Base-by-base conservation (phyloP, 768 basidiomycete species). In the Russula sp. region DNA sequence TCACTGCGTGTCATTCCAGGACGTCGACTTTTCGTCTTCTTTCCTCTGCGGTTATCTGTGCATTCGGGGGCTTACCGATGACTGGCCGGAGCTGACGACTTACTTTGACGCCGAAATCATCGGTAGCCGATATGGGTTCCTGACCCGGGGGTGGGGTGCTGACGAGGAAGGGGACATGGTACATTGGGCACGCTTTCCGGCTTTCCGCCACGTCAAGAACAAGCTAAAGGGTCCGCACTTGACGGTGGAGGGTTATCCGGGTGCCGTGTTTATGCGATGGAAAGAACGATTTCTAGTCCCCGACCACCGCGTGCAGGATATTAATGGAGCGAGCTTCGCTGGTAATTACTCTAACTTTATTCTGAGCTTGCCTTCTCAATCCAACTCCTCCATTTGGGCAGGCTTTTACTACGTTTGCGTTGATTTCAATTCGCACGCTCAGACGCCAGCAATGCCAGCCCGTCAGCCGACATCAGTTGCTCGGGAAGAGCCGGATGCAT, bases 31-130 rank as follows among this genome's bases (percentile, higher is more conserved):
- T 69, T 75, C 85, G 3, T 84, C 87, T 14, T 94, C 94, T 0
- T 88, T 85, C 65, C 79, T 98, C 16, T 93, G 88, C 68, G 96
- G 96, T 22, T 96, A 95, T 73, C 86, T 98, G 45, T 86, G 89
- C 63, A 98, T 98, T 72, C 87, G 88, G 18, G 92, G 93, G 34
- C 77, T 98, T 55, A 98, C 95, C 45, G 86, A 95, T 68, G 90
- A 96, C 70, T 94, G 92, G 84, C 95, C 95, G 16, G 91, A 95
- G 73, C 82, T 98, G 47, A 97, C 94, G 6, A 98, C 95, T 2
- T 97, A 94, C 71, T 98, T 98, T 74, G 92, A 94, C 70, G 95
- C 94, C 53, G 93, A 98, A 74, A 93, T 98, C 66, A 95, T 98
- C 67, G 94, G 94, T 18, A 85, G 81, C 63, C 84, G 90, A 22